A percentile compares a stretch with the other conserved stretches of the same genome.
Conservation (phyloP, 495 filamentous ascomycete species). For the Entonaema liquescens region DNA sequence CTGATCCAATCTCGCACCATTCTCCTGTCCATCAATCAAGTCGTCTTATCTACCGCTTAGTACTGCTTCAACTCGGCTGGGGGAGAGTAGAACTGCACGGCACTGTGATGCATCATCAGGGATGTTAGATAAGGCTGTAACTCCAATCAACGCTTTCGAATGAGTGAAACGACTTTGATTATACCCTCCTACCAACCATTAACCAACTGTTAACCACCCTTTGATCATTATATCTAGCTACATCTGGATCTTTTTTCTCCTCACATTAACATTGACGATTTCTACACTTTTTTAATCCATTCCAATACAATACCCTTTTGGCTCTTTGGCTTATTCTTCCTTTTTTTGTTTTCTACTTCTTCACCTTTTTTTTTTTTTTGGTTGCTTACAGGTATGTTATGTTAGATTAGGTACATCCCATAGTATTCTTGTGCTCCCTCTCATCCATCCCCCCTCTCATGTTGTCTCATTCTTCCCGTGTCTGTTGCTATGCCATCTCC, state of each 20-base stretch:
- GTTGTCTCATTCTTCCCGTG: conserved; percentile 4
- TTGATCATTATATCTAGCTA: conserved; percentile 28
- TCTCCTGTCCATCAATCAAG: conserved; percentile 36
- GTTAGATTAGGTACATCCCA: conserved; percentile 9
- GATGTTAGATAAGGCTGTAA: conserved; percentile 55
- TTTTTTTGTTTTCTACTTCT: conserved; percentile 4
- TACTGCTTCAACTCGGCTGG: conserved; percentile 16
- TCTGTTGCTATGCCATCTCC: neutral
- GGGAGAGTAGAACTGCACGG: conserved; percentile 20
- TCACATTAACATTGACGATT: conserved; percentile 12
- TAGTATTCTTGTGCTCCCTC: neutral
- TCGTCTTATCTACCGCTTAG: conserved; percentile 48
- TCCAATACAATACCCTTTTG: conserved; percentile 3
- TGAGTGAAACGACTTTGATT: conserved; percentile 40
- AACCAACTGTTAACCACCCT: conserved; percentile 7
- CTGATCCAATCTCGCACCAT: conserved; percentile 43
- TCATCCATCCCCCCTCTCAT: neutral
- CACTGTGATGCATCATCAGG: conserved; percentile 38
- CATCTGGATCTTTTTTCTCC: conserved; percentile 32
- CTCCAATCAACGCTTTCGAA: conserved; percentile 40
- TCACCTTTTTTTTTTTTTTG: neutral
- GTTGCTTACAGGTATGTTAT: neutral
- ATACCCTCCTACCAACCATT: conserved; percentile 36
- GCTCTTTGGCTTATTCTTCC: conserved; percentile 1
- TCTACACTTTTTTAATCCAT: conserved; percentile 19